A percentile compares a stretch with the other conserved stretches of the same genome.
These are phyloP conservation scores for Anthoceros angustus DNA, from an alignment of 225 moss, liverwort and hornwort species.

Conservation along the genomic window DNA sequence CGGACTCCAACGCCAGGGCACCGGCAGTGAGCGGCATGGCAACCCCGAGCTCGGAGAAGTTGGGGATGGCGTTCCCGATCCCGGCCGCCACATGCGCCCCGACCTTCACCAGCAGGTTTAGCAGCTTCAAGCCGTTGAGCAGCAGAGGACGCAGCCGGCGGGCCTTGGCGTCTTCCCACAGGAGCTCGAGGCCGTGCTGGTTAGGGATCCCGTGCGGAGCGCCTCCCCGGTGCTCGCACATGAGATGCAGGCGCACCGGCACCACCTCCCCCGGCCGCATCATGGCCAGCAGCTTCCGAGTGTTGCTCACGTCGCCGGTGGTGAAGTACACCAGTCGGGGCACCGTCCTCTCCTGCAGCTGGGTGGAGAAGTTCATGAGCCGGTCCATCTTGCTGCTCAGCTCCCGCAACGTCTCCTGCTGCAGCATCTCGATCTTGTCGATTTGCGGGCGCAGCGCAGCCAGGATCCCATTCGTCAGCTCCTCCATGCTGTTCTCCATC, in stretches of 20 bases:
- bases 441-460: not conserved
- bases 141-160: slow-evolving; percentile 37
- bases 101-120: slow-evolving; percentile 23
- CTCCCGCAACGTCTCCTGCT: slow-evolving; percentile 6
- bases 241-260: slow-evolving; percentile 23
- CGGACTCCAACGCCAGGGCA: not conserved
- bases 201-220: slow-evolving; percentile 40
- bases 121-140: slow-evolving; percentile 38
- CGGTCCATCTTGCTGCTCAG: slow-evolving; percentile 10
- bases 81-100: slow-evolving; percentile 37
- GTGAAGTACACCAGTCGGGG: slow-evolving; percentile 13
- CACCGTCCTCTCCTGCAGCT: slow-evolving; percentile 10
- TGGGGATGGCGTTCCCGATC: slow-evolving; percentile 10
- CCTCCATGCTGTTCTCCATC: not conserved
- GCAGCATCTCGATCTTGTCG: slow-evolving; percentile 15
- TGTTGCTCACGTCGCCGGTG: not conserved
- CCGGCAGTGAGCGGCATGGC: slow-evolving; percentile 24
- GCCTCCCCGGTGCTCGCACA: slow-evolving; percentile 56
- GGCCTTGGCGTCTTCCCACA: slow-evolving; percentile 32
- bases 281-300: slow-evolving; percentile 5
- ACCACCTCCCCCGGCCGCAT: slow-evolving; percentile 1
- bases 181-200: slow-evolving; percentile 40
- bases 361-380: slow-evolving; percentile 5
- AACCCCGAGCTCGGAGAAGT: slow-evolving; percentile 29
- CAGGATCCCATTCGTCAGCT: not conserved